These are phyloP conservation scores for Saccharomycopsis sp. DNA, from an alignment of 805 yeast genomes.

Conservation along the genomic window DNA sequence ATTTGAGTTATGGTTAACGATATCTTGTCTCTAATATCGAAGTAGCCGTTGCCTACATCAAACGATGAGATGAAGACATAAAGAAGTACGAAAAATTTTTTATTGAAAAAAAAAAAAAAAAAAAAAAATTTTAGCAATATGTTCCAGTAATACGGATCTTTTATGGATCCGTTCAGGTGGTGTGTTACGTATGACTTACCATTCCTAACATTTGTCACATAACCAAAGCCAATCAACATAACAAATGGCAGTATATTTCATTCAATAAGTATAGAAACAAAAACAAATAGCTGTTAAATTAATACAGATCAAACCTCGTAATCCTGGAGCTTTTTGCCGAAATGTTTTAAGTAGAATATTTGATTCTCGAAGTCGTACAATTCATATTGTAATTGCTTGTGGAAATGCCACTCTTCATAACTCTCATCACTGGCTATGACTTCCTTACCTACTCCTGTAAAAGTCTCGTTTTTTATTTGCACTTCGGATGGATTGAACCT, in stretches of 20 bases:
- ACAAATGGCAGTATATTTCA: no score
- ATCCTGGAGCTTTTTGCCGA: not conserved
- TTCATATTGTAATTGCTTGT: not conserved
- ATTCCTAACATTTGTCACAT: no score
- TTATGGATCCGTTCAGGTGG: not conserved
- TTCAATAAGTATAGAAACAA: no score
- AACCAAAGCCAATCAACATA: no score
- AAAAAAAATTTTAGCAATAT: not conserved
- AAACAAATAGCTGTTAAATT: not conserved
- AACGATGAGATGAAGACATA: not conserved
- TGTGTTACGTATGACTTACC: no score
- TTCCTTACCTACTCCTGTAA: not conserved
- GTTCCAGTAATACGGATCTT: not conserved
- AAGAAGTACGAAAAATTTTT: not conserved
- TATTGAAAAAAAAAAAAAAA: not conserved
- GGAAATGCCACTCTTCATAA: not conserved
- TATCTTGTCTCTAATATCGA: not conserved
- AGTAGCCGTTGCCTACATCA: not conserved
- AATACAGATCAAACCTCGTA: not conserved
- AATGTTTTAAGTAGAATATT: not conserved
- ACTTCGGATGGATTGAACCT: not conserved
- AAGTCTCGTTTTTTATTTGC: not conserved
- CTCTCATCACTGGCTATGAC: not conserved
- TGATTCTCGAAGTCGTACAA: not conserved
- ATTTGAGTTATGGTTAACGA: not conserved